A percentile compares a stretch with the other conserved stretches of the same genome.
Evolutionary conservation across 176 grass and related monocot genomes (phyloP).

Genomic region (Lolium multiflorum): DNA sequence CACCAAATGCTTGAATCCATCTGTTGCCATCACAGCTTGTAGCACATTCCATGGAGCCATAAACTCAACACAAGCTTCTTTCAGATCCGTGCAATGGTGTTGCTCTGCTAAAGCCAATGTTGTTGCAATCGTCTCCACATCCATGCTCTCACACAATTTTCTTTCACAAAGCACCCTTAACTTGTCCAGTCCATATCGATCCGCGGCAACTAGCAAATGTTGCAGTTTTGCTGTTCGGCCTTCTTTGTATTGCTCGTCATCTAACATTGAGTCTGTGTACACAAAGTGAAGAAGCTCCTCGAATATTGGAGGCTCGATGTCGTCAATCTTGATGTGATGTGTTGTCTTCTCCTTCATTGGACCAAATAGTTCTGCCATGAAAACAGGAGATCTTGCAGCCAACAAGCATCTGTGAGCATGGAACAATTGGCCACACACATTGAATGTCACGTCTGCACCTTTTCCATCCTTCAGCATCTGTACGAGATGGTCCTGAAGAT

Average conservation of each 20-base stretch:
- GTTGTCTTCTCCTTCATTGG: constrained; percentile 35
- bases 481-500: background rate
- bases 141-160: constrained; percentile 9
- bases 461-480: background rate
- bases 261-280: background rate
- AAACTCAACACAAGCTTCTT: background rate
- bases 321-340: background rate
- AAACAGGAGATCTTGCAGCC: background rate
- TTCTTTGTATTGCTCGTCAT: background rate
- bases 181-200: constrained; percentile 38
- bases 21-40: background rate
- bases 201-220: constrained; percentile 35
- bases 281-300: constrained; percentile 36
- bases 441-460: background rate
- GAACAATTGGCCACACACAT: background rate
- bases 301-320: background rate
- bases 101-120: constrained; percentile 10
- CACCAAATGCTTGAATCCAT: constrained; percentile 37
- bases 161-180: constrained; percentile 28
- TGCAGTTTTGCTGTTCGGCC: background rate
- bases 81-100: background rate
- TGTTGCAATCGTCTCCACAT: background rate
- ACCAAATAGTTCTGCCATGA: constrained; percentile 28
- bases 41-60: constrained; percentile 9
- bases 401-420: background rate